Conservation (phyloP, 1,284 basidiomycete species). For the Vanrija sp. region DNA sequence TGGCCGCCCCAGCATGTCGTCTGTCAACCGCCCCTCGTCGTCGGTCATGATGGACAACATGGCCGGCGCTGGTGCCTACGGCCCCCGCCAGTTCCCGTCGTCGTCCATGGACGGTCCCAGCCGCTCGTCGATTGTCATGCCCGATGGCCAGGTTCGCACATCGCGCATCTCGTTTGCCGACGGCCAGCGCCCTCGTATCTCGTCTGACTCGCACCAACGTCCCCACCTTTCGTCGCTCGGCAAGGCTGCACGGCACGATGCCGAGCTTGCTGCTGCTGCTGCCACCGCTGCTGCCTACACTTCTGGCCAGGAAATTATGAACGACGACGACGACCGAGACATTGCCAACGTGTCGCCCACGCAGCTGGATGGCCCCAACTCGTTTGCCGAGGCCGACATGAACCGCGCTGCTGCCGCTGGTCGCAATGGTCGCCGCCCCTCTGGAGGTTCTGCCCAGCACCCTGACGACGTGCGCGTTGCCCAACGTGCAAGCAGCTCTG, state of each 20-base stretch:
- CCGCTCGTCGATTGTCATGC: constrained; percentile 58
- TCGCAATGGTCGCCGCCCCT: constrained; percentile 18
- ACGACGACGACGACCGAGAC: constrained; percentile 36
- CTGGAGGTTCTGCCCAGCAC: neutral
- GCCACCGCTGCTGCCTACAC: constrained; percentile 44
- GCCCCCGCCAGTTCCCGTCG: constrained; percentile 24
- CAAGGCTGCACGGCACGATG: constrained; percentile 34
- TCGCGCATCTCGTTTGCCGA: constrained; percentile 48
- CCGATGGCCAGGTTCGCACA: constrained; percentile 43
- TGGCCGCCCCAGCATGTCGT: constrained; percentile 27
- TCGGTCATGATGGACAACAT: constrained; percentile 53
- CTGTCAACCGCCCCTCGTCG: constrained; percentile 30
- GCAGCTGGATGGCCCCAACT: constrained; percentile 63
- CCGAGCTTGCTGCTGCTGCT: neutral
- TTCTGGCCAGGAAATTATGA: constrained; percentile 36
- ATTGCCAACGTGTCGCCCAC: constrained; percentile 57
- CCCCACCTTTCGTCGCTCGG: constrained; percentile 31
- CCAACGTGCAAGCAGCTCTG: constrained; percentile 34
- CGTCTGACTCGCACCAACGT: constrained; percentile 62
- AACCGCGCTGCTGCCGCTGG: constrained; percentile 25
- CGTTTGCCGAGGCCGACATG: constrained; percentile 66
- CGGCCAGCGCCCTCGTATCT: constrained; percentile 49
- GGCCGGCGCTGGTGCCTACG: constrained; percentile 63
- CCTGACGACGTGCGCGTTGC: constrained; percentile 17
- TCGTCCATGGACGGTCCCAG: constrained; percentile 25